Evolutionary conservation across 73 alveolate species (phyloP), one percentile per base, ranked within the genome.

Genomic region (Paramecium sonneborni): DNA sequence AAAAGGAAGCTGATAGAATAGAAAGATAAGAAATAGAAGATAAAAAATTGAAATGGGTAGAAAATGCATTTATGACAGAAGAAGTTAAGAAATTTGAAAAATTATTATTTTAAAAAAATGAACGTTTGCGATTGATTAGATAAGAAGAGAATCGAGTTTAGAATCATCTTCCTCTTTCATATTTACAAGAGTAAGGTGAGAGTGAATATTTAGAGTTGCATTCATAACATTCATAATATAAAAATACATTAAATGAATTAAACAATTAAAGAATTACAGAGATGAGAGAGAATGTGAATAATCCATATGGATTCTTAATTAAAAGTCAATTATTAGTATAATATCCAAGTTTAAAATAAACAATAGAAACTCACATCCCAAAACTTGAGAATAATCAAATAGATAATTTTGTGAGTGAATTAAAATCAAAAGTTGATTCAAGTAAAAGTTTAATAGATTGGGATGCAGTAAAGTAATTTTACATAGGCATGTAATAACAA

Each of bases 11-110:
- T 1, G 4, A 6, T 30, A 62, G 84, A 62, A 26, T 62, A 24
- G 0, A 32, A 26, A 62, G 84, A 26, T 12, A 62, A 12, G 84
- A 62, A 62, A 28, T 62, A 12, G 84, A 62, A 14, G 84, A 62
- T 30, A 30, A 52, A 62, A 62, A 30, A 62, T 62, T 62, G 44
- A 62, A 62, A 62, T 62, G 84, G 84, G 44, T 32, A 12, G 84
- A 62, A 62, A 62, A 62, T 62, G 44, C 48, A 62, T 30, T 3
- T 62, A 62, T 62, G 84, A 32, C 84, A 62, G 84, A 62, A 0
- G 84, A 62, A 62, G 84, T 62, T 3, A 62, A 32, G 24, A 62
- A 62, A 6, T 62, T 62, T 62, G 84, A 62, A n/a, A 62, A 62
- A 62, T 32, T 62, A 9, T 32, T 62, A 26, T 62, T 62, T 12